phyloP scores from a whole-genome alignment of 148 eudicot species.

The Rhododendron griersonianum region DNA sequence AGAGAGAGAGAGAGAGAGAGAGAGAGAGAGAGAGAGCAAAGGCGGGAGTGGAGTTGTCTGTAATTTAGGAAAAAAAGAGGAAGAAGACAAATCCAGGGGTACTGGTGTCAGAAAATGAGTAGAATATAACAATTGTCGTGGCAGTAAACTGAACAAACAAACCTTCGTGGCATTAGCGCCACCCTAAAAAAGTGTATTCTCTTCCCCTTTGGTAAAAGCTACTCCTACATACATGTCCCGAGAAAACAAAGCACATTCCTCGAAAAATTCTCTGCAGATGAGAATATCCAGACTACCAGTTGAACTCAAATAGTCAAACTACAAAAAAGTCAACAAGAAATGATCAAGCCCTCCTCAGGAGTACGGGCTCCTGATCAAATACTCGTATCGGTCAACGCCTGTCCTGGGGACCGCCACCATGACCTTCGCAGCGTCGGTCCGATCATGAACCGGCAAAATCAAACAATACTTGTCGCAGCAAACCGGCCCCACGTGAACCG shows the following conservation, averaged over 20 bases:
- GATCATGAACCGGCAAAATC: constrained; percentile 56
- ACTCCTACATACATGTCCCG: background rate
- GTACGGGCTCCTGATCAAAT: constrained; percentile 30
- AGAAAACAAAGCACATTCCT: background rate
- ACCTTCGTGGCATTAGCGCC: too few relatives aligned
- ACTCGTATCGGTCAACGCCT: constrained; percentile 46
- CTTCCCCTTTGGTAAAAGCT: background rate
- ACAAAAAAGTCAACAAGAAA: background rate
- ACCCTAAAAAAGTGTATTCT: too few relatives aligned
- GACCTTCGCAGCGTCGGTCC: constrained; percentile 47
- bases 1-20: too few relatives aligned
- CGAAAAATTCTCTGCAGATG: background rate
- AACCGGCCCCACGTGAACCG: constrained; percentile 66
- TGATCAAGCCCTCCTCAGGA: constrained; percentile 5
- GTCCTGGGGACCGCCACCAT: constrained; percentile 59
- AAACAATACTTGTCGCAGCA: constrained; percentile 62
- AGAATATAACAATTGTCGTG: too few relatives aligned
- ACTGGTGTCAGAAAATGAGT: too few relatives aligned
- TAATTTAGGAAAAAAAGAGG: too few relatives aligned
- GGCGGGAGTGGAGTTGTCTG: too few relatives aligned
- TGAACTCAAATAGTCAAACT: background rate
- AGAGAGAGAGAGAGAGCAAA: too few relatives aligned
- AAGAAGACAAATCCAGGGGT: too few relatives aligned
- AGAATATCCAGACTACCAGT: background rate
- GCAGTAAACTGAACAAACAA: too few relatives aligned